Conservation (phyloP, 768 basidiomycete genomes). For the Neoboletus subvelutipes region DNA sequence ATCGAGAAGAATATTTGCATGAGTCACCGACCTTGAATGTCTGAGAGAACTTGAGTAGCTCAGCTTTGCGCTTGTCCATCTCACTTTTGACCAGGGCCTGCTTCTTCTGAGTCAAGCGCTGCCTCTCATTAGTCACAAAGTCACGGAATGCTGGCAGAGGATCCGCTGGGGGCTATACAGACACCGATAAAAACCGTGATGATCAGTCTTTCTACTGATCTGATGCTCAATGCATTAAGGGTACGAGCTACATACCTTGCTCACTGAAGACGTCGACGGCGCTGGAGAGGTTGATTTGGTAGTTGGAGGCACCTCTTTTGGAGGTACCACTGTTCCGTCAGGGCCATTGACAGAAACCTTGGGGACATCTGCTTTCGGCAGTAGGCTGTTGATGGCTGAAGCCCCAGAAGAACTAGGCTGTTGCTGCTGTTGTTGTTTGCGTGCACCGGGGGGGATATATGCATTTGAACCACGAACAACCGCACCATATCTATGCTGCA, state of each 20-base stretch:
- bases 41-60: conserved; percentile 89
- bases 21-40: conserved; percentile 80
- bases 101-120: conserved; percentile 86
- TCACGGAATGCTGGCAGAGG: conserved; percentile 84
- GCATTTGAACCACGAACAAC: conserved; percentile 87
- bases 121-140: conserved; percentile 90
- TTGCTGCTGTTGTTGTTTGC: conserved; percentile 46
- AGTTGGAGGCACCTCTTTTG: conserved; percentile 45
- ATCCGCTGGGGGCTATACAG: conserved; percentile 62
- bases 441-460: conserved; percentile 92
- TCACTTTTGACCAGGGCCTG: conserved; percentile 87
- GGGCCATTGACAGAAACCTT: conserved; percentile 77
- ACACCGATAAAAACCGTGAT: conserved; percentile 3
- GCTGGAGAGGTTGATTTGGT: conserved; percentile 66
- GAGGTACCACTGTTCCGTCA: conserved; percentile 56
- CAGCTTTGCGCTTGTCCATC: conserved; percentile 92
- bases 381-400: conserved; percentile 27
- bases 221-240: background rate
- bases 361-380: conserved; percentile 51
- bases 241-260: conserved; percentile 46
- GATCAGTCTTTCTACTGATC: conserved; percentile 6
- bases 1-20: background rate
- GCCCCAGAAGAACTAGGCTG: conserved; percentile 27
- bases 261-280: conserved; percentile 43
- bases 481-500: conserved; percentile 72